Base-by-base conservation (phyloP, 495 filamentous ascomycete species). In the Aspergillus taichungensis region DNA sequence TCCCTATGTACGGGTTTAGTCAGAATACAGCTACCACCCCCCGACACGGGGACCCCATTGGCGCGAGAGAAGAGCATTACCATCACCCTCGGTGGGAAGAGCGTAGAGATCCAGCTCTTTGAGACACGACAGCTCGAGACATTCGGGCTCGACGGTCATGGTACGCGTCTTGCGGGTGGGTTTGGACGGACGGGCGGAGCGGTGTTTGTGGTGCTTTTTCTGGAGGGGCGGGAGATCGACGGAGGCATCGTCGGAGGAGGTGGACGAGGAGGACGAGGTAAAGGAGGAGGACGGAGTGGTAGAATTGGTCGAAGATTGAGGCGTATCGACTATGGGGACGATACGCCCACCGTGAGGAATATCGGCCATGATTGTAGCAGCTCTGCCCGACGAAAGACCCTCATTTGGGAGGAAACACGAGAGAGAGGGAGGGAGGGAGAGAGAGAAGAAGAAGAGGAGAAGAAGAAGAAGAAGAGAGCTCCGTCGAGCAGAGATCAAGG, bases 341-440 rank as follows among this genome's bases (percentile, higher is more conserved):
- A 73, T 71, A 64, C 69, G 71, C 64, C 58, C 65, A 63, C 62
- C 64, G 56, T 68, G 64, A 40, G 54, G 57, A 51, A 61, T 45
- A 40, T 63, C 54, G 48, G 69, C 60, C 69, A 73, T 73, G 46
- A 44, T 71, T 61, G 52, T 46, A 42, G 40, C 40, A 62, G 58
- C 52, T 55, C 60, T 60, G 53, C 58, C 50, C 57, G 53, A 61
- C 53, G 54, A 62, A 50, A 46, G 50, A 48, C 51, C 62, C 55
- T 62, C 69, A 73, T 73, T 65, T 61, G 67, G 54, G 37, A 34
- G 31, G 18, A 28, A n/a, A 7, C 34, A 42, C 32, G 30, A 37
- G 13, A 44, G 11, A 42, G 35, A 39, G 37, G 29, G 48, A 42
- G 35, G 27, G 1, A 12, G n/a, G 36, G 31, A 37, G 45, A 45